Evolutionary conservation across 2,329 filamentous ascomycete genomes (phyloP), one percentile per base, ranked within the genome.

Genomic region (Thelonectria olida): DNA sequence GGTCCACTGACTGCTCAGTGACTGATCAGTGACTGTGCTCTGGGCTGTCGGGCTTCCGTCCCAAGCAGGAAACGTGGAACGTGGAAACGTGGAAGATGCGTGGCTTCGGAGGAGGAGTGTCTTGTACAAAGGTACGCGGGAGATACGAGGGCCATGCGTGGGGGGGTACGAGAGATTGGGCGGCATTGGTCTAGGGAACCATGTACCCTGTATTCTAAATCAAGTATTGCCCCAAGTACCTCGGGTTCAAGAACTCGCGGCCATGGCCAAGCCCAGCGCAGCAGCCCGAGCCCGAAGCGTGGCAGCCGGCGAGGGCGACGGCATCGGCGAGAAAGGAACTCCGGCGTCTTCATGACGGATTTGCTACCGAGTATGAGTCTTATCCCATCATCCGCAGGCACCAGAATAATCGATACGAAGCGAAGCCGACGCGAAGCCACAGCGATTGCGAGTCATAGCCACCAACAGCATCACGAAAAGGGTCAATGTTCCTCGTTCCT

Each of bases 91-190:
- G 66, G 53, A 61, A 56, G 44, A 65, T 62, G 66, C 66, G 66
- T 68, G 39, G 56, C 49, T 39, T n/a, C n/a, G n/a, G n/a, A n/a
- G n/a, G n/a, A n/a, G n/a, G n/a, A n/a, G n/a, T n/a, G n/a, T n/a
- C n/a, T n/a, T n/a, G n/a, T n/a, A 62, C 51, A 58, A 55, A 60
- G 39, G 49, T 70, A 71, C 65, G 68, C 58, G 61, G 56, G 44
- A 49, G 61, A 67, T 68, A 70, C 67, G 66, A 63, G 65, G 47
- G 22, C 39, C 39, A 45, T 44, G 54, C 55, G 54, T 55, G 28
- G 58, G 28, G 58, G 53, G 63, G 42, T 70, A 70, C 68, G 55
- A 54, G 39, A 34, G 19, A 47, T 31, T 58, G 31, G 36, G 67
- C 60, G 63, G 57, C 61, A 27, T 51, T 31, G 8, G 36, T n/a